A percentile compares a stretch with the other conserved stretches of the same genome.
These are phyloP conservation scores for Lachancea nothofagi DNA, from an alignment of 805 yeast genomes.

Conservation along the genomic window DNA sequence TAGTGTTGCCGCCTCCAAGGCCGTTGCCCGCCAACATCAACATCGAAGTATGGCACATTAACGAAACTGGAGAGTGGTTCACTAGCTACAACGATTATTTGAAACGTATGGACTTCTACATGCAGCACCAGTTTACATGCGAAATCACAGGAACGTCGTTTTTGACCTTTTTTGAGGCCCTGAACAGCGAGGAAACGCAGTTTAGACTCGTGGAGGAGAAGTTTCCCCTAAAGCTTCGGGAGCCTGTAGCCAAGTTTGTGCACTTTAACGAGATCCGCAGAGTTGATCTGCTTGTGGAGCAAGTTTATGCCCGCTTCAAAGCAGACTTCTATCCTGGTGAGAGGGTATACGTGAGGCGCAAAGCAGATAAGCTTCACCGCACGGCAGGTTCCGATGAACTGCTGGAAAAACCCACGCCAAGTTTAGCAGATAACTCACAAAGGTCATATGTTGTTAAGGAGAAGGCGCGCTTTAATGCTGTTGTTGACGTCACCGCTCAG, in stretches of 20 bases:
- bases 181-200: constrained; percentile 63
- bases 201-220: constrained; percentile 61
- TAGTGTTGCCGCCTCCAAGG: constrained; percentile 52
- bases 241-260: constrained; percentile 79
- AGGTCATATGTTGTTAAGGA: constrained; percentile 61
- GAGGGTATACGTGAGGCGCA: constrained; percentile 52
- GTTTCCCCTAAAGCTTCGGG: constrained; percentile 88
- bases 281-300: constrained; percentile 82
- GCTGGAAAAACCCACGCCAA: neutral
- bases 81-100: constrained; percentile 69
- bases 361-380: constrained; percentile 7
- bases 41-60: constrained; percentile 72
- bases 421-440: constrained; percentile 12
- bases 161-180: constrained; percentile 85
- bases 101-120: constrained; percentile 64
- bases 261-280: constrained; percentile 80
- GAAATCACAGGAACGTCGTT: constrained; percentile 94
- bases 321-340: constrained; percentile 91
- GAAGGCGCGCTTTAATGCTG: constrained; percentile 69
- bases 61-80: constrained; percentile 89
- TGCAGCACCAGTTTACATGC: constrained; percentile 78
- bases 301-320: constrained; percentile 70
- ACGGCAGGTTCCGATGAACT: constrained; percentile 1
- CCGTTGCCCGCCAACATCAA: constrained; percentile 49
- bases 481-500: constrained; percentile 31